A percentile compares a stretch with the other conserved stretches of the same genome.
Conservation (phyloP, 2,329 filamentous ascomycete genomes). For the Hyphodiscus sp. region DNA sequence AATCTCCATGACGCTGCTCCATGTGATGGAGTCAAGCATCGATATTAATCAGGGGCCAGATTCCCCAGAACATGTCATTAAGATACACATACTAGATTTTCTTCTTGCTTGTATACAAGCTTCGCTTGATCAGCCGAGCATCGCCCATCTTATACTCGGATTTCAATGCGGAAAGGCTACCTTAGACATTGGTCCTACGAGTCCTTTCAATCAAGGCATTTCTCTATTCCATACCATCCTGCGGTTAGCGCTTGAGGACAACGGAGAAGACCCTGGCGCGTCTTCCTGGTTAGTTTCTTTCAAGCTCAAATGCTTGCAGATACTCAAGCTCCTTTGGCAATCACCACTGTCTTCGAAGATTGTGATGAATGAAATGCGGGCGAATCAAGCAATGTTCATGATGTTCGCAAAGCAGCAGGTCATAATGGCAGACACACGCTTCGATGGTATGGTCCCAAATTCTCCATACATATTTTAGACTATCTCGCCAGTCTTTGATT, state of each 20-base stretch:
- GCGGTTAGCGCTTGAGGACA: constrained; percentile 59
- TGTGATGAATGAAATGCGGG: constrained; percentile 72
- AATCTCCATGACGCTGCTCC: constrained; percentile 68
- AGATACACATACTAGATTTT: constrained; percentile 79
- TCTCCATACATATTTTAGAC: too few species aligned
- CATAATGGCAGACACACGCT: constrained; percentile 62
- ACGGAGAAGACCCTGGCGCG: constrained; percentile 49
- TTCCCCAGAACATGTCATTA: constrained; percentile 71
- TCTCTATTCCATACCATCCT: constrained; percentile 83
- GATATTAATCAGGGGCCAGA: constrained; percentile 67
- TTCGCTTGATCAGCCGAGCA: constrained; percentile 69
- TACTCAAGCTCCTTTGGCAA: constrained; percentile 77
- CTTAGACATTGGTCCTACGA: constrained; percentile 60
- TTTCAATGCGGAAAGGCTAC: constrained; percentile 71
- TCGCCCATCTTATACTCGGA: constrained; percentile 85
- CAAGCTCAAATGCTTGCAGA: constrained; percentile 61
- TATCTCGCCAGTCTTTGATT: too few species aligned
- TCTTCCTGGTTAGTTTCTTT: constrained; percentile 63
- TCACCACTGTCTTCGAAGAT: constrained; percentile 71
- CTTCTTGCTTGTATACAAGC: constrained; percentile 72
- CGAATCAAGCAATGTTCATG: constrained; percentile 72
- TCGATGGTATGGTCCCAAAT: constrained; percentile 51
- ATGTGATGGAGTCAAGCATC: constrained; percentile 60
- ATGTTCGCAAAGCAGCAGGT: constrained; percentile 66
- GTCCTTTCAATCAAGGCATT: constrained; percentile 62